Evolutionary conservation across 2,329 filamentous ascomycete species (phyloP).

Genomic region (Exophiala lecanii-corni): DNA sequence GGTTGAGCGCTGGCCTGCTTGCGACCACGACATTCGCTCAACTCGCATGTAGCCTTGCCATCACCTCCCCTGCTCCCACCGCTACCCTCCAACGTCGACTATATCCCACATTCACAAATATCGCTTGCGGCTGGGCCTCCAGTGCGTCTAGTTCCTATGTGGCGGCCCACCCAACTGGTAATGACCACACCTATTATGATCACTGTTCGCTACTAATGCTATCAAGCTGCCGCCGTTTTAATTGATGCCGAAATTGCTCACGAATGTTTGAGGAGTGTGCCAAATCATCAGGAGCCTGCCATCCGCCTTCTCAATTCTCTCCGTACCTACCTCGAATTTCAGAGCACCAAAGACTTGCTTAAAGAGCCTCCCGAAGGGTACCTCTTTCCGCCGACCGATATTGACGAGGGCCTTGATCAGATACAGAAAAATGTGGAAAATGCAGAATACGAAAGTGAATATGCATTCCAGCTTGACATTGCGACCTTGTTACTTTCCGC

Average conservation of each 20-base stretch:
- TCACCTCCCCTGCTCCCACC: constrained; percentile 8
- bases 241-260: constrained; percentile 20
- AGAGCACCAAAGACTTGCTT: constrained; percentile 46
- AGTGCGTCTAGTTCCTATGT: constrained; percentile 9
- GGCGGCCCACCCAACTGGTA: neutral
- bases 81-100: constrained; percentile 10
- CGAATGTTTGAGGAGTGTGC: constrained; percentile 20
- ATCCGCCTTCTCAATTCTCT: constrained; percentile 17
- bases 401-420: constrained; percentile 35
- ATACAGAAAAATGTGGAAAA: constrained; percentile 42
- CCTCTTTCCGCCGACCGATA: constrained; percentile 46
- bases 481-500: constrained; percentile 50
- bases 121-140: constrained; percentile 12
- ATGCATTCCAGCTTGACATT: constrained; percentile 53
- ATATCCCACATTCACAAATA: constrained; percentile 6
- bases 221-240: neutral
- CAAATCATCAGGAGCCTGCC: constrained; percentile 17
- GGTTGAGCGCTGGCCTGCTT: constrained; percentile 3
- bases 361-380: constrained; percentile 51
- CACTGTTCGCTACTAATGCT: too few relatives aligned
- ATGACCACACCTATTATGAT: too few relatives aligned
- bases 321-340: constrained; percentile 38
- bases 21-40: constrained; percentile 2
- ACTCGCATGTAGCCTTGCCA: neutral
- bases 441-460: constrained; percentile 48